A percentile compares a stretch with the other conserved stretches of the same genome.
Conservation (phyloP, 345 rosid genomes). For the Eucalyptus regnans region DNA sequence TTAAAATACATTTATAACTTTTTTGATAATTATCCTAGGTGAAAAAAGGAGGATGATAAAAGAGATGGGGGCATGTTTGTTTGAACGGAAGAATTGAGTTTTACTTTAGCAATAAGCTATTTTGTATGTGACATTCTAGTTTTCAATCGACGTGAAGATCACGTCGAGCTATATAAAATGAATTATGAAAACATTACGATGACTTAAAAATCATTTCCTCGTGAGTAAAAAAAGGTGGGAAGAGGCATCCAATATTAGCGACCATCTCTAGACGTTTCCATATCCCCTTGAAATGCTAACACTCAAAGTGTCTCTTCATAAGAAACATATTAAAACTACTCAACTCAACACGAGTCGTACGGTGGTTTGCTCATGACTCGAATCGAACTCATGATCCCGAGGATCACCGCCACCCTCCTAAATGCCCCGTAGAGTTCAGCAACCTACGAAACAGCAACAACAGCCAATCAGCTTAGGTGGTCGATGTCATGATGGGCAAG, state of each 20-base stretch:
- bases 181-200: not conserved
- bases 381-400: not conserved
- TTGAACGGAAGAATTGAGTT: not conserved
- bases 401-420: not conserved
- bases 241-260: rapidly evolving
- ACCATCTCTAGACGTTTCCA: not conserved
- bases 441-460: not conserved
- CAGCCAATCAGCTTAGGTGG: not conserved
- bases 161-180: not conserved
- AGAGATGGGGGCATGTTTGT: not conserved
- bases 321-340: not conserved
- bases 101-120: not conserved
- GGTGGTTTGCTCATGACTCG: no score
- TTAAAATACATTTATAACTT: no score
- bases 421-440: not conserved
- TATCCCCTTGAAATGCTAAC: not conserved
- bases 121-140: not conserved
- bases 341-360: not conserved
- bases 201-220: not conserved
- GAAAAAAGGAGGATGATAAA: not conserved
- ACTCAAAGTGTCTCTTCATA: not conserved
- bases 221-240: not conserved
- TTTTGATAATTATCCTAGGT: rapidly evolving
- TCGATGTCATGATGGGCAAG: not conserved
- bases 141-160: not conserved